Evolutionary conservation across 225 moss, liverwort and hornwort genomes (phyloP).

Genomic region (Thuidium tamariscinum): DNA sequence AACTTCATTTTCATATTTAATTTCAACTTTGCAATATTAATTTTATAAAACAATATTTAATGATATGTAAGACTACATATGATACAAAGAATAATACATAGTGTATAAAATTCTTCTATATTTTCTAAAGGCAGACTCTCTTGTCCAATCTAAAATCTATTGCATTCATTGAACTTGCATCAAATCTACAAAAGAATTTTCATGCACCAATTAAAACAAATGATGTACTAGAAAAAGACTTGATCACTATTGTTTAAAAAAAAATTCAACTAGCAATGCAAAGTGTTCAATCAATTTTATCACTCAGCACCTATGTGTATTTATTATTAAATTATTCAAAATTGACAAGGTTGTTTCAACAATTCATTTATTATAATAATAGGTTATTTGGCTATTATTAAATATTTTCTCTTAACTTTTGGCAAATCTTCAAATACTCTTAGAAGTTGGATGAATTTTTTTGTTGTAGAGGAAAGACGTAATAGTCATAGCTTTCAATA

Average conservation of each 20-base stretch:
- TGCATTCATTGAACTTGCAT: no score
- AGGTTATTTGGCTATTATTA: background rate
- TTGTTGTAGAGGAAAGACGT: background rate
- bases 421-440: no score
- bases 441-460: background rate
- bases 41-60: background rate
- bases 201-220: background rate
- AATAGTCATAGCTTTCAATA: no score
- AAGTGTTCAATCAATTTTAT: no score
- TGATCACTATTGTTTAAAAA: background rate
- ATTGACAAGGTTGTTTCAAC: background rate
- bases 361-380: background rate
- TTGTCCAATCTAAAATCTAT: no score
- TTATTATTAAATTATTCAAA: background rate
- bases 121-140: no score
- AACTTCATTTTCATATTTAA: background rate
- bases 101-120: no score
- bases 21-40: background rate
- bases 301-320: background rate
- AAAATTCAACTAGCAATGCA: rapidly evolving
- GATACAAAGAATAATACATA: no score
- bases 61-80: no score
- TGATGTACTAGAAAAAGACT: background rate
- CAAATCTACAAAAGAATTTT: no score
- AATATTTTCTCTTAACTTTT: no score